A percentile compares a stretch with the other conserved stretches of the same genome.
phyloP scores from a whole-genome alignment of 1,284 basidiomycete genomes.

The Tilletia indica region DNA sequence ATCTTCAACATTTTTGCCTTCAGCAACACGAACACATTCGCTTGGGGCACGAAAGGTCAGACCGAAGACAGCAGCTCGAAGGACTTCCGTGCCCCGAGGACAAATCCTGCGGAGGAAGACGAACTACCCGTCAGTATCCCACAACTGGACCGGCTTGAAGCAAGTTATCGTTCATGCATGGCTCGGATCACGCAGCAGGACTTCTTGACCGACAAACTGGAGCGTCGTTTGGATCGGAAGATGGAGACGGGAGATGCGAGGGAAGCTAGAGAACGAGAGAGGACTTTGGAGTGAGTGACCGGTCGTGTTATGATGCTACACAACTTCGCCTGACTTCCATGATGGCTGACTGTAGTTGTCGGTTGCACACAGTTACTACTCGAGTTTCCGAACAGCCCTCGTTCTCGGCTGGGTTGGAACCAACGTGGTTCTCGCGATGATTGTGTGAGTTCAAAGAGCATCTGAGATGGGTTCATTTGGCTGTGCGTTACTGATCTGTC shows the following conservation, averaged over 20 bases:
- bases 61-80: slow-evolving; percentile 12
- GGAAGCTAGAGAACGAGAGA: slow-evolving; percentile 12
- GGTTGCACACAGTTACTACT: slow-evolving; percentile 14
- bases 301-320: background rate
- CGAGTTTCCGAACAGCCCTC: slow-evolving; percentile 19
- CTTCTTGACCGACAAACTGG: slow-evolving; percentile 11
- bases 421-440: slow-evolving; percentile 16
- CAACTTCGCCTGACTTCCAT: background rate
- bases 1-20: slow-evolving; percentile 20
- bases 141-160: background rate
- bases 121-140: slow-evolving; percentile 14
- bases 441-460: slow-evolving; percentile 14
- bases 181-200: slow-evolving; percentile 15
- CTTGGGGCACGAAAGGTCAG: slow-evolving; percentile 16
- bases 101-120: slow-evolving; percentile 3
- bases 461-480: background rate
- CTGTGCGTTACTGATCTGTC: too few relatives aligned
- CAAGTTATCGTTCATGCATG: slow-evolving; percentile 14
- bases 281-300: slow-evolving; percentile 3
- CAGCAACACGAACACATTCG: slow-evolving; percentile 15
- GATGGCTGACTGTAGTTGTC: background rate
- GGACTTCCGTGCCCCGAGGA: slow-evolving; percentile 1
- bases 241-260: slow-evolving; percentile 14
- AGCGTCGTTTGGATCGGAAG: background rate
- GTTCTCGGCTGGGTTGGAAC: slow-evolving; percentile 17